Conservation (phyloP, 441 rosid species). For the Bocquillonia castaneifolia region DNA sequence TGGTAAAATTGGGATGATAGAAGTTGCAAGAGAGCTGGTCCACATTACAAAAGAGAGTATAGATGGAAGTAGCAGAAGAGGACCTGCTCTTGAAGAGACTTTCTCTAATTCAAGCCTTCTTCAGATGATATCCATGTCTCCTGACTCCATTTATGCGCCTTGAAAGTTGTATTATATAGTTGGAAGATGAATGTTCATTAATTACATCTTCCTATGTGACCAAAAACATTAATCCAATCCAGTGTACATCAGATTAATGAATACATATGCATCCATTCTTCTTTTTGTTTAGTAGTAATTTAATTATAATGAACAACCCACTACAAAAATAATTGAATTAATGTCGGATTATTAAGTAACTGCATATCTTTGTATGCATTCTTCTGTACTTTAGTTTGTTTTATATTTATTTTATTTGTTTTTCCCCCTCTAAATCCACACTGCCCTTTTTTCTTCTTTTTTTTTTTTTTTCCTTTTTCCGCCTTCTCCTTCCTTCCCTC, state of each 20-base stretch:
- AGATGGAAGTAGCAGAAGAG: slow-evolving; percentile 44
- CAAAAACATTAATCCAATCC: background rate
- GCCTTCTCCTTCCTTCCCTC: too few relatives aligned
- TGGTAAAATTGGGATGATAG: slow-evolving; percentile 65
- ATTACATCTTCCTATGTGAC: background rate
- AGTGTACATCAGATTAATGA: background rate
- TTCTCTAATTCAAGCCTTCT: slow-evolving; percentile 81
- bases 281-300: background rate
- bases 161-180: background rate
- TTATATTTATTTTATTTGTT: too few relatives aligned
- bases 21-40: slow-evolving; percentile 66
- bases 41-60: slow-evolving; percentile 45
- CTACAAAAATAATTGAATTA: too few relatives aligned
- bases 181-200: background rate
- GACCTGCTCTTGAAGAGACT: slow-evolving; percentile 68
- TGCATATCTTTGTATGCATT: too few relatives aligned
- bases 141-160: slow-evolving; percentile 53
- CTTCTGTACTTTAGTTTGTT: too few relatives aligned
- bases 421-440: too few relatives aligned
- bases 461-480: too few relatives aligned
- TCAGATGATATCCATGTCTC: slow-evolving; percentile 89
- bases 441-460: too few relatives aligned
- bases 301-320: too few relatives aligned
- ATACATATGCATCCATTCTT: background rate
- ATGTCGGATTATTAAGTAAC: too few relatives aligned